Evolutionary conservation across 495 filamentous ascomycete genomes (phyloP), one percentile per base, ranked within the genome.

Genomic region (Penicillium parvum): DNA sequence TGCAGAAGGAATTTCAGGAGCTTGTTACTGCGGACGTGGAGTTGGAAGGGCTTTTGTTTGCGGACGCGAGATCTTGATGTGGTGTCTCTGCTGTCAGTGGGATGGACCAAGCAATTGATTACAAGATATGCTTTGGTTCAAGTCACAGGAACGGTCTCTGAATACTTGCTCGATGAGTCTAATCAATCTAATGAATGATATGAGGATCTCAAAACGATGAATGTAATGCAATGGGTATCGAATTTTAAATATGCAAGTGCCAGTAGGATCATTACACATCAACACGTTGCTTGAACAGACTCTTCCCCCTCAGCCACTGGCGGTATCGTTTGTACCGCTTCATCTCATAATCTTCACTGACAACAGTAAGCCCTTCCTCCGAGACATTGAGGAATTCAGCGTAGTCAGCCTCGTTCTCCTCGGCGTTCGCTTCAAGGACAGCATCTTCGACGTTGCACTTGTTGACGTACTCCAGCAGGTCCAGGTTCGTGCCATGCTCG

Each of bases 281-380:
- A 46, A 85, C 74, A 45, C 84, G 78, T 75, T 95, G 90, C 68
- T 96, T 96, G 56, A 96, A 96, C 47, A 96, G 70, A 55, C 85
- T 90, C 72, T 95, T 96, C 11, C 90, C 90, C 48, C 82, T 75
- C 54, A 96, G 66, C 91, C 91, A 97, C 65, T 95, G 90, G 55
- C 82, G 71, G 64, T 98, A 98, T 1, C 90, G 88, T 65, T 90
- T 96, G 61, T 98, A 98, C 49, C 94, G 70, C 74, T 95, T 96
- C 74, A 92, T 96, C 23, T 72, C 68, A 34, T 77, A 71, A 62
- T 97, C 92, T 55, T 90, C 88, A 28, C 86, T 79, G 10, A 76
- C 81, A 11, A 97, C 91, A n/a, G 86, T 88, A 21, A 98, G 68
- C 7, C 87, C 86, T 49, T 95, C 86, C 17, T 92, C 87, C 11